Conservation (phyloP, 495 filamentous ascomycete genomes). For the Penicillium goetzii region DNA sequence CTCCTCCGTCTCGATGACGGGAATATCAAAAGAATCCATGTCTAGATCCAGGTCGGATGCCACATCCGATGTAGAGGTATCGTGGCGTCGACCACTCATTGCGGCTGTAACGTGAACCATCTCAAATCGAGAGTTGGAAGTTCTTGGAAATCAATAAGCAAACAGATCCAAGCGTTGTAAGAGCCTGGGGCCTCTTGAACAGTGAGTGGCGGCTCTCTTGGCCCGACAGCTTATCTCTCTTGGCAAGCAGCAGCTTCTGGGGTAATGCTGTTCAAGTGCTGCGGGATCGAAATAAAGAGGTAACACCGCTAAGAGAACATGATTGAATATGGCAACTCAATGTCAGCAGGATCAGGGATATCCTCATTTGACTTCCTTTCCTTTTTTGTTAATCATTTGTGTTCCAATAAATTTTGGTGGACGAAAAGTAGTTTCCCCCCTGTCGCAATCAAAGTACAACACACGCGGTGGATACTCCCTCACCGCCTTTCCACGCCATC, state of each 20-base stretch:
- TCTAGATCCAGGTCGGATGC: slow-evolving; percentile 16
- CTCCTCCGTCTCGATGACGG: slow-evolving; percentile 66
- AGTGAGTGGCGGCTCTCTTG: not conserved
- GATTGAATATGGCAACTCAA: not conserved
- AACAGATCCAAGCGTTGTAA: not conserved
- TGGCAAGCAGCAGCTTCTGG: not conserved
- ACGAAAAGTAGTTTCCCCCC: not conserved
- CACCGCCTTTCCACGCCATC: slow-evolving; percentile 30
- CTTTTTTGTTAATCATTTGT: not conserved
- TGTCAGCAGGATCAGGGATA: not conserved
- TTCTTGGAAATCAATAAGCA: not conserved
- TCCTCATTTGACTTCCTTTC: not conserved
- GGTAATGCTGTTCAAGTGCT: not conserved
- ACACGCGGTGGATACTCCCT: slow-evolving; percentile 14
- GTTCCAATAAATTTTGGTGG: not conserved
- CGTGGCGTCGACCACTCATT: slow-evolving; percentile 1
- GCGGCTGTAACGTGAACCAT: not conserved
- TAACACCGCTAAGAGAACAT: not conserved
- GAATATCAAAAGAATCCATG: slow-evolving; percentile 49
- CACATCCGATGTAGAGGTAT: slow-evolving; percentile 5
- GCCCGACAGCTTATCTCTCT: not conserved
- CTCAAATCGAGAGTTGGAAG: not conserved
- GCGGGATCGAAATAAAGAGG: not conserved
- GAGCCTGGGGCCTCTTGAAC: not conserved
- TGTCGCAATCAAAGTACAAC: slow-evolving; percentile 6